phyloP scores from a whole-genome alignment of 805 yeast species.

The Millerozyma miso region DNA sequence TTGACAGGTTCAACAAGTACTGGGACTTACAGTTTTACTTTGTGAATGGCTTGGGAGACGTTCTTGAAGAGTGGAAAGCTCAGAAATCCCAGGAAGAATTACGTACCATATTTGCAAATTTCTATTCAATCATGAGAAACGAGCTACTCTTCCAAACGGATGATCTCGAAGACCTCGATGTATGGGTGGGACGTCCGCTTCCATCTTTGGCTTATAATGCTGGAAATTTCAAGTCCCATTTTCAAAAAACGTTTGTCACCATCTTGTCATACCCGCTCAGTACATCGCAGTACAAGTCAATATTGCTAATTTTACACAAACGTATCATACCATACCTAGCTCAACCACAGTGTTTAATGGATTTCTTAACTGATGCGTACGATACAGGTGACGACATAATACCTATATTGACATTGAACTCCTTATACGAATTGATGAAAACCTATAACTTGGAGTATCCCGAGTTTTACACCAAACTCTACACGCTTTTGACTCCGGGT shows the following conservation, averaged over 20 bases:
- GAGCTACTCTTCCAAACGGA: constrained; percentile 19
- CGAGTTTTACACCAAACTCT: constrained; percentile 77
- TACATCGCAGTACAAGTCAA: constrained; percentile 60
- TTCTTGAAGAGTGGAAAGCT: constrained; percentile 18
- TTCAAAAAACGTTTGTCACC: constrained; percentile 66
- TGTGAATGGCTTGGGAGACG: constrained; percentile 43
- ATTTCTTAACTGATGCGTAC: constrained; percentile 85
- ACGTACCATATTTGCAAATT: constrained; percentile 33
- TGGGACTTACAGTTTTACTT: constrained; percentile 81
- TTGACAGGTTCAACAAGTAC: constrained; percentile 47
- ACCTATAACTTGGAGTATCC: constrained; percentile 86
- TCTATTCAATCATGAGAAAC: constrained; percentile 33
- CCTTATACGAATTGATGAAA: constrained; percentile 81
- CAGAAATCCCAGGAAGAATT: constrained; percentile 12
- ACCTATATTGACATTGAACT: constrained; percentile 79
- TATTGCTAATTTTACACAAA: constrained; percentile 71
- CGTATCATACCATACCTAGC: constrained; percentile 76
- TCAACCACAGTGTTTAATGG: constrained; percentile 84
- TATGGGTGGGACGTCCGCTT: constrained; percentile 29
- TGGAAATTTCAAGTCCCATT: constrained; percentile 52
- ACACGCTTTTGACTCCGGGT: constrained; percentile 71
- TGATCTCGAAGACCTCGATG: constrained; percentile 23
- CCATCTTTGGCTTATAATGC: constrained; percentile 35
- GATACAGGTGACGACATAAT: constrained; percentile 47
- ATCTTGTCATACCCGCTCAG: constrained; percentile 49